Conservation (phyloP, 805 yeast genomes). For the Maudiozyma saulgeensis region DNA sequence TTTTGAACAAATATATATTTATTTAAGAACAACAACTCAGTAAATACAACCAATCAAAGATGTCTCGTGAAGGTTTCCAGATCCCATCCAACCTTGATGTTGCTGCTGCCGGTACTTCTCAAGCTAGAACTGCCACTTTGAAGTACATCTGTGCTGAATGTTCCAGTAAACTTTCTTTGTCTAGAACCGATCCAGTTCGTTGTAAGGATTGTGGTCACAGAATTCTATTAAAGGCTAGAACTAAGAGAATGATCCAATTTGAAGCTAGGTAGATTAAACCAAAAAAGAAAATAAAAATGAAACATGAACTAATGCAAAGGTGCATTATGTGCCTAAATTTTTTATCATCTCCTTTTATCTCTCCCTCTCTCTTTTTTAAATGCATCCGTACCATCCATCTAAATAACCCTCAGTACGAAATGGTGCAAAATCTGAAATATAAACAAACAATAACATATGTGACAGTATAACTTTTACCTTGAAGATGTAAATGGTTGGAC, state of each 20-base stretch:
- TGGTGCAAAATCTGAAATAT: neutral
- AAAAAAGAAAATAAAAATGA: neutral
- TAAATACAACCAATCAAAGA: constrained; percentile 6
- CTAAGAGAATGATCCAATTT: constrained; percentile 90
- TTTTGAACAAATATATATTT: too few relatives aligned
- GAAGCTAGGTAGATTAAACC: constrained; percentile 52
- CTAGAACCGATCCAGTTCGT: constrained; percentile 92
- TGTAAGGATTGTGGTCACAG: constrained; percentile 99
- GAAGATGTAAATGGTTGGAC: too few relatives aligned
- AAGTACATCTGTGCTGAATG: constrained; percentile 95
- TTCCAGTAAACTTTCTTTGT: constrained; percentile 77
- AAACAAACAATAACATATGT: neutral
- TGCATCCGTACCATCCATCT: neutral
- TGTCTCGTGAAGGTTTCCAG: constrained; percentile 77
- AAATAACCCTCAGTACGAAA: neutral
- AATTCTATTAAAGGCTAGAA: constrained; percentile 92
- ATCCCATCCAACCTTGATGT: constrained; percentile 77
- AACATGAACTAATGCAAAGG: too few relatives aligned
- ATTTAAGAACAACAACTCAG: too few relatives aligned
- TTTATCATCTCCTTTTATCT: neutral
- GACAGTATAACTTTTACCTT: neutral
- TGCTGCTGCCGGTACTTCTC: constrained; percentile 72
- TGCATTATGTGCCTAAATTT: neutral
- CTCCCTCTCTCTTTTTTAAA: neutral
- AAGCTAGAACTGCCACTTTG: constrained; percentile 69